phyloP scores from a whole-genome alignment of 2,329 filamentous ascomycete genomes.

The Venturia nashicola region DNA sequence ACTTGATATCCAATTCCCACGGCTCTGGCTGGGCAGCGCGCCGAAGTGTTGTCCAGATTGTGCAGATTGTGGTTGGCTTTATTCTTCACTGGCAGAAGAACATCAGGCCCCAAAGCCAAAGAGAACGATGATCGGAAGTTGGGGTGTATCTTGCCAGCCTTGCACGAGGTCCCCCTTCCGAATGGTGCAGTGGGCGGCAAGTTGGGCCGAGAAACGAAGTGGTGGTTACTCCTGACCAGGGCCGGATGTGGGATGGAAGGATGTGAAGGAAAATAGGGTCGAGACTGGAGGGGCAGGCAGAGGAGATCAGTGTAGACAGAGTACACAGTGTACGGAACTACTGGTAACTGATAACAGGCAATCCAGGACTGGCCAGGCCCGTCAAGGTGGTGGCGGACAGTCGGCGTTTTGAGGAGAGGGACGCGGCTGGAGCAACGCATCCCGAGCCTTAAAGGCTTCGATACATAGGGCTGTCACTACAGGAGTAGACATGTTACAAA shows the following conservation, averaged over 20 bases:
- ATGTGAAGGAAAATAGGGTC: not conserved
- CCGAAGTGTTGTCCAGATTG: not conserved
- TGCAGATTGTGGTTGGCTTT: not conserved
- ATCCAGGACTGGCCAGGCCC: not conserved
- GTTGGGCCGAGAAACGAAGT: not conserved
- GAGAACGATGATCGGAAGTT: not conserved
- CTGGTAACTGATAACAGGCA: too few relatives aligned
- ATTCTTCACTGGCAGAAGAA: not conserved
- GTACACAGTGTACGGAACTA: too few relatives aligned
- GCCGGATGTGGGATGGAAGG: not conserved
- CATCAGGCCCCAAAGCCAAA: too few relatives aligned
- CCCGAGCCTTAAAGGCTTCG: conserved; percentile 1
- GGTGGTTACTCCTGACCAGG: not conserved
- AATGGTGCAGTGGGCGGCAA: not conserved
- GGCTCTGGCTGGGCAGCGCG: not conserved
- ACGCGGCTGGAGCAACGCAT: not conserved
- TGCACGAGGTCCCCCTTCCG: not conserved
- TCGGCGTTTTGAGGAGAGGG: not conserved
- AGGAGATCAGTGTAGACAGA: too few relatives aligned
- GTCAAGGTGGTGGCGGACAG: not conserved
- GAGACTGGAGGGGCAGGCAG: not conserved
- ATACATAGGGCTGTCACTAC: conserved; percentile 1
- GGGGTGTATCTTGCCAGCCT: not conserved
- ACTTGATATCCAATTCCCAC: not conserved
- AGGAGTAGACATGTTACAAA: not conserved